Evolutionary conservation across 257 asterid genomes (phyloP), one percentile per base, ranked within the genome.

Genomic region (Forsythia viridissima): DNA sequence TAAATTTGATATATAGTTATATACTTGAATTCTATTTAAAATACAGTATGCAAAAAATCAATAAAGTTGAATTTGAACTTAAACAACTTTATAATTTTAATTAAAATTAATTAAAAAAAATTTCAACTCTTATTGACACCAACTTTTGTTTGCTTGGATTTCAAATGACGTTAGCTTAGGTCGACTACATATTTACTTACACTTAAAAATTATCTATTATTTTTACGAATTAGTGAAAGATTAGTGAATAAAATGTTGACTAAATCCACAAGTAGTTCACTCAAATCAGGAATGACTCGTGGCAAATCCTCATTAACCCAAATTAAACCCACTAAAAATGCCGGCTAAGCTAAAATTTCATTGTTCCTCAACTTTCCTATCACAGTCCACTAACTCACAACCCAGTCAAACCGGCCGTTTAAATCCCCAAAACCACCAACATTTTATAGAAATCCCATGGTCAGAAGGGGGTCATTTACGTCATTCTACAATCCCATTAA

Each of bases 331-430:
- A 68, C 82, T 70, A 66, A 77, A 76, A 81, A 83, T 83, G 91
- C 91, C 91, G 91, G 91, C 91, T 77, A 85, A 88, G 91, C 84
- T 84, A 39, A 52, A 68, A 2, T 30, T 18, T 42, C 44, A 48
- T 61, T 79, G 71, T 68, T 70, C 76, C 43, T 43, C 73, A 70
- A 75, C 75, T 78, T 84, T 78, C 34, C 83, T 61, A 76, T 80
- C 89, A 12, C 57, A 70, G 69, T 48, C 81, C 76, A 57, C 63
- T 73, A 75, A 63, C 76, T 72, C 77, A 30, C 34, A 72, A 73
- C 59, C 52, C 75, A 79, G 77, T 81, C 84, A 76, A 63, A 57
- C 52, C 73, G 59, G 34, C 70, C 77, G 3, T 7, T 0, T 10
- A 8, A 61, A 77, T 52, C 36, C 71, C 86, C 84, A 38, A 84